Base-by-base conservation (phyloP, 495 filamentous ascomycete genomes). In the Glonium stellatum region DNA sequence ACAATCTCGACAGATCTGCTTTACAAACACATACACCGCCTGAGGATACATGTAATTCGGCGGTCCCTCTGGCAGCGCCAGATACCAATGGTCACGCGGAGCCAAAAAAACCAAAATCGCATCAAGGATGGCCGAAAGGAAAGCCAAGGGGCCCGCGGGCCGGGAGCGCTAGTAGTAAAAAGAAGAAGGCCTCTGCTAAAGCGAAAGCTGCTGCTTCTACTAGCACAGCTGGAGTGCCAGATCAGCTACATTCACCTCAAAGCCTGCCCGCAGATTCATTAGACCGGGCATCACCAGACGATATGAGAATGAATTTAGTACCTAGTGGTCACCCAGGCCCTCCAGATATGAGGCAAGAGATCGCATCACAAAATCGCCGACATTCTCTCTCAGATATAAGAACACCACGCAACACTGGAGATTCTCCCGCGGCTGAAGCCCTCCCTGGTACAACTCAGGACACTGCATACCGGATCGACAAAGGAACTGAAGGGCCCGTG, bases 71-170 rank as follows among this genome's bases (percentile, higher is more conserved):
- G 5, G 10, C 34, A 21, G 49, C 53, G 21, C 27, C 57, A 1
- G 61, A 66, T 13, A 57, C 49, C 4, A 37, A 52, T 1, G 27
- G 34, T 18, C 49, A 23, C 21, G 69, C 64, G 34, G 60, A 60
- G 11, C 39, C 60, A 0, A 65, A 69, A 44, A 59, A 63, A 42
- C 18, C 60, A 8, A 73, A 65, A 53, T 54, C 57, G 15, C 61
- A 67, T 19, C 65, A 71, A 52, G 74, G 73, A 22, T 73, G 69
- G 73, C 72, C 72, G 12, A 75, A 74, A 55, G 74, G 72, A 15
- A 75, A 74, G 59, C 67, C 71, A 6, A 62, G 71, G 55, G 69
- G 67, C 6, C 48, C 72, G 19, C 69, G 70, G 13, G 49, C 54
- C 9, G 57, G 57, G 42, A 51, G 31, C 23, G 51, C 64, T 5